Percentiles rank a stretch among this genome's conserved stretches.
These are phyloP conservation scores for Tricladium varicosporioides DNA, from an alignment of 2,329 filamentous ascomycete species.

Conservation along the genomic window DNA sequence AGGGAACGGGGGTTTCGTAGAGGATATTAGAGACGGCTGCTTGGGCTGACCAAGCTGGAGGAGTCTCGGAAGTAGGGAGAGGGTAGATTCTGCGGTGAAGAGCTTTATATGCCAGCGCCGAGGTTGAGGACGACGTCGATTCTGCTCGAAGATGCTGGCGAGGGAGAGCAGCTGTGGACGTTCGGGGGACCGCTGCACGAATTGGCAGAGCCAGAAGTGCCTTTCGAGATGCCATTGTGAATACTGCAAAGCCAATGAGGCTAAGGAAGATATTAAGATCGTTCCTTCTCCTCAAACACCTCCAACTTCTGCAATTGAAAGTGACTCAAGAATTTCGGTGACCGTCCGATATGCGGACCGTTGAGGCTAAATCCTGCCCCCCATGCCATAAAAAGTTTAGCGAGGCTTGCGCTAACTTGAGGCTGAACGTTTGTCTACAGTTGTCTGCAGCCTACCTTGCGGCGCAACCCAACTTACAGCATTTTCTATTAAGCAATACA, in stretches of 20 bases:
- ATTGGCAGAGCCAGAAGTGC: slow-evolving; percentile 29
- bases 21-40: slow-evolving; percentile 97
- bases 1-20: slow-evolving; percentile 92
- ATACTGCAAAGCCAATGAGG: slow-evolving; percentile 10
- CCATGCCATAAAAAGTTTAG: background rate
- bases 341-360: background rate
- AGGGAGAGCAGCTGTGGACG: slow-evolving; percentile 19
- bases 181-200: slow-evolving; percentile 22
- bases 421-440: background rate
- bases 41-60: slow-evolving; percentile 82
- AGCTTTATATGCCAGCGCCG: slow-evolving; percentile 95
- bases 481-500: slow-evolving; percentile 5
- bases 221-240: slow-evolving; percentile 33
- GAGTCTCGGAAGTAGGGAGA: slow-evolving; percentile 72
- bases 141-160: slow-evolving; percentile 31
- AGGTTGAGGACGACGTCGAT: slow-evolving; percentile 71
- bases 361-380: background rate
- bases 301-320: slow-evolving; percentile 5
- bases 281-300: slow-evolving; percentile 2
- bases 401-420: background rate
- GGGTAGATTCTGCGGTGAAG: slow-evolving; percentile 87
- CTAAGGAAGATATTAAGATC: background rate
- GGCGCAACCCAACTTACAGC: too few species aligned
- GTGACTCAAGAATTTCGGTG: background rate
- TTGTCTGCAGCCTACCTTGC: too few species aligned